A percentile compares a stretch with the other conserved stretches of the same genome.
These are phyloP conservation scores for Penicillium steckii DNA, from an alignment of 495 filamentous ascomycete species.

Conservation along the genomic window DNA sequence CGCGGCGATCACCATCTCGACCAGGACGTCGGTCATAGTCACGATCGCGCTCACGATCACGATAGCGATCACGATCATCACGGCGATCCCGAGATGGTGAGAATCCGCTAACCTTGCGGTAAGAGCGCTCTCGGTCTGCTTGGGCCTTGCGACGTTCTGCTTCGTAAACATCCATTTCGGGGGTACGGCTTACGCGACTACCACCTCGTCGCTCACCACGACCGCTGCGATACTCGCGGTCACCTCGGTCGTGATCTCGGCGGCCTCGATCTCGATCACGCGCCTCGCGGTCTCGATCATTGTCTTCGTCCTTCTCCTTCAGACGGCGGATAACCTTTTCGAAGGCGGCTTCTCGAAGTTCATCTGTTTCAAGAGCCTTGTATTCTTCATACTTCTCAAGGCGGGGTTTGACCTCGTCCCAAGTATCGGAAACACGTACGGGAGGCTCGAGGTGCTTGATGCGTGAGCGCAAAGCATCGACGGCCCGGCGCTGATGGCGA, in stretches of 20 bases:
- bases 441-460: slow-evolving; percentile 94
- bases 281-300: slow-evolving; percentile 65
- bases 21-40: slow-evolving; percentile 47
- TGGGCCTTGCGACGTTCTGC: slow-evolving; percentile 83
- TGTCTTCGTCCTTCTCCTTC: slow-evolving; percentile 86
- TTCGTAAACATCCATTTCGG: slow-evolving; percentile 84
- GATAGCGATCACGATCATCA: slow-evolving; percentile 59
- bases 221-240: slow-evolving; percentile 52
- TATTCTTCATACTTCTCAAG: slow-evolving; percentile 82
- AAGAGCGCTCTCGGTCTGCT: slow-evolving; percentile 82
- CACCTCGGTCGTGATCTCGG: slow-evolving; percentile 52
- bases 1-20: slow-evolving; percentile 57
- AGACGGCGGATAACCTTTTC: slow-evolving; percentile 90
- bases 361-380: slow-evolving; percentile 75
- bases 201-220: slow-evolving; percentile 57
- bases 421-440: slow-evolving; percentile 71
- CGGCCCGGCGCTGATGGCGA: slow-evolving; percentile 77
- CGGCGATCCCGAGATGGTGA: slow-evolving; percentile 47
- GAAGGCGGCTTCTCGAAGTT: slow-evolving; percentile 78
- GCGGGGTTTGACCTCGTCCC: slow-evolving; percentile 76
- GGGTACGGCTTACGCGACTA: slow-evolving; percentile 66
- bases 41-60: slow-evolving; percentile 58
- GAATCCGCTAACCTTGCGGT: slow-evolving; percentile 72
- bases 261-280: slow-evolving; percentile 59
- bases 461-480: slow-evolving; percentile 80